A percentile compares a stretch with the other conserved stretches of the same genome.
Conservation (phyloP, 78 protist genomes). For the Dictyostelium citrinum region DNA sequence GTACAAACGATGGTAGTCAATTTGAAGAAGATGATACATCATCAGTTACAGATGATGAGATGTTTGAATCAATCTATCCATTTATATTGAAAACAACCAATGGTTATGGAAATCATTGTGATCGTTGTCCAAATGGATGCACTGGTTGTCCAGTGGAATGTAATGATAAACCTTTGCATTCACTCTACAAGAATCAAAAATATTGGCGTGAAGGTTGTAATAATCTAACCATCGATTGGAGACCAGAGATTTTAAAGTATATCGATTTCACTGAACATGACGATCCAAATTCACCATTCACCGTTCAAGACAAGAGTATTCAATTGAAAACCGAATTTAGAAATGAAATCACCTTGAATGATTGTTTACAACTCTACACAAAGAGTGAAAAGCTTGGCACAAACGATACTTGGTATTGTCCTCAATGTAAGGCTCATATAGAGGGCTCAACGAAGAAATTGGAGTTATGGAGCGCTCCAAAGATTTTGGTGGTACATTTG, state of each 20-base stretch:
- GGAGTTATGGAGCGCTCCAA: conserved; percentile 93
- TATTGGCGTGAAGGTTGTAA: conserved; percentile 71
- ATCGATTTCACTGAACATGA: conserved; percentile 22
- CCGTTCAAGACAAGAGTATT: conserved; percentile 3
- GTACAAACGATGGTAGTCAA: conserved; percentile 27
- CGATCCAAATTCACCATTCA: conserved; percentile 18
- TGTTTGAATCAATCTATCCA: conserved; percentile 40
- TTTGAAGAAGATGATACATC: conserved; percentile 55
- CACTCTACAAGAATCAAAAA: conserved; percentile 26
- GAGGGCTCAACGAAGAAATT: conserved; percentile 79
- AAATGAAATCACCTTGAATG: conserved; percentile 39
- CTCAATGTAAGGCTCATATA: conserved; percentile 81
- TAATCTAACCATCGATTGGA: conserved; percentile 54
- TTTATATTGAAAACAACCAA: conserved; percentile 52
- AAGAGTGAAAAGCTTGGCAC: conserved; percentile 64
- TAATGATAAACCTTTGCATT: neutral
- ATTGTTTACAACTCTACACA: conserved; percentile 67
- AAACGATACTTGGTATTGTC: conserved; percentile 88
- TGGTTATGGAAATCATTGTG: conserved; percentile 62
- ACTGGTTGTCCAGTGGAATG: conserved; percentile 37
- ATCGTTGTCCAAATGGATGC: conserved; percentile 46
- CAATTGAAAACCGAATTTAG: conserved; percentile 3
- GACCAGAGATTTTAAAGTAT: conserved; percentile 48
- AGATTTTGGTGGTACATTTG: conserved; percentile 88
- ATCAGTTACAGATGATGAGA: conserved; percentile 53